These are phyloP conservation scores for Phytophthora pluvialis DNA, from an alignment of 352 stramenopile species.

Conservation along the genomic window DNA sequence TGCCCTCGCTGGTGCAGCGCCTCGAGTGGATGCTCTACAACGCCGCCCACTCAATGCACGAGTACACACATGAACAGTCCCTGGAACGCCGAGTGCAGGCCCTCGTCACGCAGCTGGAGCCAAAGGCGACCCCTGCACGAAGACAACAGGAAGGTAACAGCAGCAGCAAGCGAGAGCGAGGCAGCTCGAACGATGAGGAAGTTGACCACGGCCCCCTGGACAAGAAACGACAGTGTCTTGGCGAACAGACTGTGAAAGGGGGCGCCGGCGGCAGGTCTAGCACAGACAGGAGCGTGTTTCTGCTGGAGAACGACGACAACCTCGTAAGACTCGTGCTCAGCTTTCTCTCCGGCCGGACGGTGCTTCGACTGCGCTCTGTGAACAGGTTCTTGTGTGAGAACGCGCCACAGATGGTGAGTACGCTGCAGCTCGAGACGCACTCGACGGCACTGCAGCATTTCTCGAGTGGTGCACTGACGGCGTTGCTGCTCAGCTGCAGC, in stretches of 20 bases:
- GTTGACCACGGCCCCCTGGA: neutral
- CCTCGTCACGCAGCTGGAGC: conserved; percentile 65
- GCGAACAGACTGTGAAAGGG: neutral
- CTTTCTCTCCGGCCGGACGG: conserved; percentile 54
- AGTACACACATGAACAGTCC: conserved; percentile 70
- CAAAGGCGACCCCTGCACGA: conserved; percentile 15
- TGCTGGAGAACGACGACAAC: conserved; percentile 54
- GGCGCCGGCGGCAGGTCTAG: neutral
- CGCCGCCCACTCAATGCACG: conserved; percentile 61
- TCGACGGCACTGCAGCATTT: conserved; percentile 33
- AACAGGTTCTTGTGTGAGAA: conserved; percentile 53
- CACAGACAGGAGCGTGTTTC: conserved; percentile 28
- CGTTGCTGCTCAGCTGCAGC: conserved; percentile 44
- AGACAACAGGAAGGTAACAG: conserved; percentile 5
- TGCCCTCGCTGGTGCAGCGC: conserved; percentile 57
- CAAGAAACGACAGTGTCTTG: conserved; percentile 24
- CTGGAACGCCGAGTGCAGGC: conserved; percentile 73
- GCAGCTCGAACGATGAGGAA: neutral
- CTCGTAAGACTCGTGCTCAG: conserved; percentile 53
- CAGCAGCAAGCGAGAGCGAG: conserved; percentile 18
- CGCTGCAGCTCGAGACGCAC: conserved; percentile 49
- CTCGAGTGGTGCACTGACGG: conserved; percentile 33
- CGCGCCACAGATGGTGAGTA: conserved; percentile 46
- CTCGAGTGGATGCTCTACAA: conserved; percentile 83
- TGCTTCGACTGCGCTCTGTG: conserved; percentile 45